Evolutionary conservation across 768 basidiomycete genomes (phyloP), one percentile per base, ranked within the genome.

Genomic region (Boletus vermiculosoides): DNA sequence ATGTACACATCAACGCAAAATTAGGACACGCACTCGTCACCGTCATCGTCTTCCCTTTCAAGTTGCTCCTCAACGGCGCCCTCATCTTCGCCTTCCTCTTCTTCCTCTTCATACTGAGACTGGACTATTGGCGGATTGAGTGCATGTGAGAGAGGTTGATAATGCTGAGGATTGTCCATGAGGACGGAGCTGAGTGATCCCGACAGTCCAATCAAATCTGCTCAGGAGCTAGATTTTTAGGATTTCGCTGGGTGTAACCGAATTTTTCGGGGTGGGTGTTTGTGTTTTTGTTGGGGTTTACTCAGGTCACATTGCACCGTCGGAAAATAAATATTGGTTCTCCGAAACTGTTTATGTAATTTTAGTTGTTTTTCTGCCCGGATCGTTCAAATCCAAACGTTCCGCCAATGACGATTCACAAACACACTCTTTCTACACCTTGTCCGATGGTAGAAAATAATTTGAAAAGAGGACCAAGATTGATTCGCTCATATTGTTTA

Each of bases 91-190:
- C 88, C 87, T 42, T 88, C 82, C 54, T 82, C 84, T 36, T 85
- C 82, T 51, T 86, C 81, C 52, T 83, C 77, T 57, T 83, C 77
- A 69, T 72, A 67, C 70, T 75, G 59, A 3, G 66, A 69, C 40
- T 63, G 73, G 28, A 67, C 59, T 55, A 73, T 66, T 30, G 74
- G 86, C 0, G 84, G 85, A 69, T 87, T 77, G 39, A 91, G 78
- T 42, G 89, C 89, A 76, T 89, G 86, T 54, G 88, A 91, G 63
- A 91, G 79, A 28, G 89, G 86, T 59, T 89, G 88, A 74, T 91
- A 88, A 60, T 87, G 86, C 69, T 90, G 87, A 54, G 87, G 86
- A 70, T 88, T 88, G 73, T 88, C 78, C 79, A 81, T 79, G 57
- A 50, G 23, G 50, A 45, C 50, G 15, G 23, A 45, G 34, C 30